Conservation (phyloP, 768 basidiomycete genomes). For the Russula vinacea region DNA sequence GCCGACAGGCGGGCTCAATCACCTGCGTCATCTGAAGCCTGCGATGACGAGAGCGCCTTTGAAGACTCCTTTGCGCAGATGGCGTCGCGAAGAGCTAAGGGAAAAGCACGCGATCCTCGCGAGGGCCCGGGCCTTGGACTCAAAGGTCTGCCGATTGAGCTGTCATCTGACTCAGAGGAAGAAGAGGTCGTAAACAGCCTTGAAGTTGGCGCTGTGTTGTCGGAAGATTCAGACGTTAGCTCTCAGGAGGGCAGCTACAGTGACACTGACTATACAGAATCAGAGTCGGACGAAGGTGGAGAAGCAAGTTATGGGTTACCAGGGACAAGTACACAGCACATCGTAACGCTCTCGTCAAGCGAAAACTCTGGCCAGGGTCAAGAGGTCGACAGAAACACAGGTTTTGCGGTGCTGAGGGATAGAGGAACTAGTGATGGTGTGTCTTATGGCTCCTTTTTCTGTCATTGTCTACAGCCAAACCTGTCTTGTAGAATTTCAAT, state of each 20-base stretch:
- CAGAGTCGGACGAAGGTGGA: slow-evolving; percentile 27
- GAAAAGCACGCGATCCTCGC: slow-evolving; percentile 59
- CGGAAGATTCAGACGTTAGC: slow-evolving; percentile 54
- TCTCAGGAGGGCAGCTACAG: slow-evolving; percentile 30
- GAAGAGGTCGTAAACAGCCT: slow-evolving; percentile 37
- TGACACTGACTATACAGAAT: slow-evolving; percentile 33
- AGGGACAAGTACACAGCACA: slow-evolving; percentile 23
- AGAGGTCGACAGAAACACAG: slow-evolving; percentile 33
- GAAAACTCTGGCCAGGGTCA: slow-evolving; percentile 34
- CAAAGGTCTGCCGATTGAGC: slow-evolving; percentile 48
- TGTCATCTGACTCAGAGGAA: slow-evolving; percentile 40
- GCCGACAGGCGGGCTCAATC: slow-evolving; percentile 18
- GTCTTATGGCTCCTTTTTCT: slow-evolving; percentile 2
- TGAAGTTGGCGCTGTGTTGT: slow-evolving; percentile 28
- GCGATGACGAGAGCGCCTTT: slow-evolving; percentile 36
- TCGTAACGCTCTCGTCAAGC: slow-evolving; percentile 7
- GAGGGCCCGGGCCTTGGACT: slow-evolving; percentile 54
- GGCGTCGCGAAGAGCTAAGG: slow-evolving; percentile 46
- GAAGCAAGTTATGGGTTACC: slow-evolving; percentile 27
- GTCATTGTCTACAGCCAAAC: neutral
- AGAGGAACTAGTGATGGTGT: slow-evolving; percentile 48
- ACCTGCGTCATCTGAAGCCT: slow-evolving; percentile 32
- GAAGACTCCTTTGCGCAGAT: slow-evolving; percentile 60
- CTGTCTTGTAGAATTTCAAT: slow-evolving; percentile 9
- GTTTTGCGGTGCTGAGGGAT: slow-evolving; percentile 33